phyloP scores from a whole-genome alignment of 1,284 basidiomycete species.

The Earliella scabrosa region DNA sequence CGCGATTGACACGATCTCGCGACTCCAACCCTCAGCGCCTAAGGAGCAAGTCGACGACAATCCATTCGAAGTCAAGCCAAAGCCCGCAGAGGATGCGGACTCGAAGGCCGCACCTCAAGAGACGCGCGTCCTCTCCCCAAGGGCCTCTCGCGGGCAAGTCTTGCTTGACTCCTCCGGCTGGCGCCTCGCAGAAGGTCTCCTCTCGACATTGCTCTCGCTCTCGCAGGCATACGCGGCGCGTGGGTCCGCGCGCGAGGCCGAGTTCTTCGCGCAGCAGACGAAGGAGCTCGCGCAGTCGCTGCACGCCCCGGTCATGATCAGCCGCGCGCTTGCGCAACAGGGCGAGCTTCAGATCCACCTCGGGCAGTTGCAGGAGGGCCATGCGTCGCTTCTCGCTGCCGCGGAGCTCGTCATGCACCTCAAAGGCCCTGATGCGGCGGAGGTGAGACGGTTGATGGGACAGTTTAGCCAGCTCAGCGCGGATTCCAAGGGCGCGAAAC shows the following conservation, averaged over 20 bases:
- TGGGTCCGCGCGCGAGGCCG: slow-evolving; percentile 82
- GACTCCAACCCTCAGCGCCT: slow-evolving; percentile 50
- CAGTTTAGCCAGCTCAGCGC: slow-evolving; percentile 57
- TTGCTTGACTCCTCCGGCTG: slow-evolving; percentile 67
- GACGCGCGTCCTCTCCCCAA: slow-evolving; percentile 23
- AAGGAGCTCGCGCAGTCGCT: slow-evolving; percentile 68
- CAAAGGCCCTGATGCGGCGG: slow-evolving; percentile 60
- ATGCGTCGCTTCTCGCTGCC: slow-evolving; percentile 56
- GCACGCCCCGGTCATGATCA: slow-evolving; percentile 65
- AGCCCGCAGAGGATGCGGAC: slow-evolving; percentile 5
- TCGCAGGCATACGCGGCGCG: slow-evolving; percentile 65
- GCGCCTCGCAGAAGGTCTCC: slow-evolving; percentile 72
- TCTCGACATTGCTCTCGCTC: slow-evolving; percentile 68
- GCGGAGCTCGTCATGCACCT: slow-evolving; percentile 47
- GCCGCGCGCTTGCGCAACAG: slow-evolving; percentile 65
- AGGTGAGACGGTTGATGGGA: slow-evolving; percentile 65
- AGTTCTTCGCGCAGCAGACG: slow-evolving; percentile 81
- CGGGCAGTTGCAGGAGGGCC: slow-evolving; percentile 58
- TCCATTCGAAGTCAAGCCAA: slow-evolving; percentile 56
- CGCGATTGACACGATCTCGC: slow-evolving; percentile 71
- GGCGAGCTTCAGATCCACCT: slow-evolving; percentile 73
- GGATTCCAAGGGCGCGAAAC: slow-evolving; percentile 50
- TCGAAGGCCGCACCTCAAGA: slow-evolving; percentile 11
- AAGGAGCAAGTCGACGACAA: slow-evolving; percentile 48
- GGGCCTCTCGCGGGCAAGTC: slow-evolving; percentile 26